Percentiles rank a stretch among this genome's conserved stretches.
Evolutionary conservation across 2,329 filamentous ascomycete genomes (phyloP).

Genomic region (Colletotrichum incanum): DNA sequence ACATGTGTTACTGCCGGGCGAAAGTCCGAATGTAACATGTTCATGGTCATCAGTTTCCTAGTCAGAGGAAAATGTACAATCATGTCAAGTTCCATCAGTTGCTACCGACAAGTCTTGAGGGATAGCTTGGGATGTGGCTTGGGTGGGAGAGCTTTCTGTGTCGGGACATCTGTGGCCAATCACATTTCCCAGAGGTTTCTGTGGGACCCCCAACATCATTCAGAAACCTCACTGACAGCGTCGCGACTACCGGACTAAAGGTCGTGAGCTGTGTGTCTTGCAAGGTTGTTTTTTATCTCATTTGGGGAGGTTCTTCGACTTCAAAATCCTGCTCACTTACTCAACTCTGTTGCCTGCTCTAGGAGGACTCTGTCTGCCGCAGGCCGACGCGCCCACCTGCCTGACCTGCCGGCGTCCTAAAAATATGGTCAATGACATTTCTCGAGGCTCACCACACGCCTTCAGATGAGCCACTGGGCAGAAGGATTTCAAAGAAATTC

Average conservation of each 20-base stretch:
- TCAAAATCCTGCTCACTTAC: no score
- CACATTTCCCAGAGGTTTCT: background rate
- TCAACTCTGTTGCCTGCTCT: background rate
- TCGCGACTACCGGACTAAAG: background rate
- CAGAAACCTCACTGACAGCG: slow-evolving; percentile 32
- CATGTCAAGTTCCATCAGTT: background rate
- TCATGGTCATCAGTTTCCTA: no score
- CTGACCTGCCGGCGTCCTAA: background rate
- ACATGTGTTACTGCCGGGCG: background rate
- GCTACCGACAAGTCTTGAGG: background rate
- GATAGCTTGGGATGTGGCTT: background rate
- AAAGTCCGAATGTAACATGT: background rate
- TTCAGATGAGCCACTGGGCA: background rate
- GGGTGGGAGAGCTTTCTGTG: background rate
- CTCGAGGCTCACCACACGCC: slow-evolving; percentile 6
- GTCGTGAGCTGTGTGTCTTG: background rate
- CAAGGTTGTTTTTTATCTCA: background rate
- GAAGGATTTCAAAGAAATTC: background rate
- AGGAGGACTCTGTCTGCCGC: background rate
- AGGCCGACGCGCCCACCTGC: slow-evolving; percentile 19
- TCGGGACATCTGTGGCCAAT: slow-evolving; percentile 21
- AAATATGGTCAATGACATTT: slow-evolving; percentile 26
- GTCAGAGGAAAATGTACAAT: background rate
- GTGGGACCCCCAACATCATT: slow-evolving; percentile 22
- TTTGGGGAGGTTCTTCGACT: background rate